Base-by-base conservation (phyloP, 2,329 filamentous ascomycete species). In the Leptographium lundbergii region DNA sequence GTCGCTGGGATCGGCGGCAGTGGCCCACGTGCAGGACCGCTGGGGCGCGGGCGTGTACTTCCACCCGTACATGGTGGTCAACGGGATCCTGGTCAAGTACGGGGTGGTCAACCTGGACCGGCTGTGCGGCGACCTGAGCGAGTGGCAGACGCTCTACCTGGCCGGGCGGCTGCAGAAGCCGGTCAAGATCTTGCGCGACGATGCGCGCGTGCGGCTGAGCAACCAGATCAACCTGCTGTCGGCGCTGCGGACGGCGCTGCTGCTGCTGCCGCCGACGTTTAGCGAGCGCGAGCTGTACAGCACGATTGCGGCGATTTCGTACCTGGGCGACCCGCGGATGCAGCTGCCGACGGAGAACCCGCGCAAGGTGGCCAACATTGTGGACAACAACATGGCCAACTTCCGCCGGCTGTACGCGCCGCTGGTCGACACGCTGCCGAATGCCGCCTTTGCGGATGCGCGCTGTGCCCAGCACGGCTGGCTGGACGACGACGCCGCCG, bases 311-410 rank as follows among this genome's bases (percentile, higher is more conserved):
- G 87, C 89, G 25, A 86, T 99, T 64, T 95, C 89, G 68, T 99
- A 99, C 71, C 83, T 95, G 65, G 94, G 94, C 39, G 94, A 99
- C 68, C 90, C 91, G n/a, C 88, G 94, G 63, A 99, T 99, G 94
- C 78, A 85, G 1, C 79, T 96, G 50, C 87, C 89, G 2, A 89
- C 89, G 1, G 94, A 99, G 71, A 89, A 97, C 68, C 91, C 89
- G 36, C 84, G 85, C 68, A 99, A 99, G 73, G 90, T 99, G 24
- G 80, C 82, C 66, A 97, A 97, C 71, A 99, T 99, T 66, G 94
- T 99, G 34, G 84, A 84, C 54, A 86, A 95, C 68, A 96, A 99
- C 71, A 83, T 96, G 69, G 77, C 87, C 45, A 91, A 96, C 69
- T 99, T 99, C 77, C 85, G 94, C 39, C 84, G 89, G 5, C 81